phyloP scores from a whole-genome alignment of 2,329 filamentous ascomycete species.

The Sclerotinia glacialis region DNA sequence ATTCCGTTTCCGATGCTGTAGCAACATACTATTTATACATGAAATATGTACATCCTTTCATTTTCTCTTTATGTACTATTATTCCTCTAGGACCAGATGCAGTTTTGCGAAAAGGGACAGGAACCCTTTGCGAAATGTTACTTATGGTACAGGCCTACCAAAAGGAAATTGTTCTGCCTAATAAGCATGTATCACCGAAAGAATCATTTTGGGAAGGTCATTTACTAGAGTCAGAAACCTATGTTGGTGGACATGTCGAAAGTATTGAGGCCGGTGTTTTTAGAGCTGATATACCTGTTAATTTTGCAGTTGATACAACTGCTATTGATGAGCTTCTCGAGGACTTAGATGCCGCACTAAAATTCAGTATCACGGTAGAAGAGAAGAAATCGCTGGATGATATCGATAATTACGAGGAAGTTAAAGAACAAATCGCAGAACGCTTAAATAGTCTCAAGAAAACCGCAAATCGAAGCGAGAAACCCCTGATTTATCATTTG shows the following conservation, averaged over 20 bases:
- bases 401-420: constrained; percentile 76
- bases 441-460: constrained; percentile 70
- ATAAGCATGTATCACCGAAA: constrained; percentile 88
- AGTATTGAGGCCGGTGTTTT: constrained; percentile 99
- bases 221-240: constrained; percentile 92
- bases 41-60: constrained; percentile 99
- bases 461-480: constrained; percentile 79
- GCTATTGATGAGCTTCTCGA: constrained; percentile 85
- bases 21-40: constrained; percentile 99
- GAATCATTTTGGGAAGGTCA: constrained; percentile 98
- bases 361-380: constrained; percentile 82
- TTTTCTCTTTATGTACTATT: constrained; percentile 97
- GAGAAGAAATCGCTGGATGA: constrained; percentile 80
- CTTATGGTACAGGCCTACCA: constrained; percentile 98
- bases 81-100: constrained; percentile 91
- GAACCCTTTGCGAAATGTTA: constrained; percentile 98
- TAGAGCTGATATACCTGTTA: constrained; percentile 88
- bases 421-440: constrained; percentile 77
- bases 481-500: constrained; percentile 92
- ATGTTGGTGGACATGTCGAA: constrained; percentile 97
- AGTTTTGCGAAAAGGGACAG: constrained; percentile 89
- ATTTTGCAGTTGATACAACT: constrained; percentile 83
- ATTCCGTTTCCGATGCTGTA: constrained; percentile 97
- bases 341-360: constrained; percentile 84
- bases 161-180: constrained; percentile 86